phyloP scores from a whole-genome alignment of 2,329 filamentous ascomycete genomes.

The Ceratocystis diversiconidia region DNA sequence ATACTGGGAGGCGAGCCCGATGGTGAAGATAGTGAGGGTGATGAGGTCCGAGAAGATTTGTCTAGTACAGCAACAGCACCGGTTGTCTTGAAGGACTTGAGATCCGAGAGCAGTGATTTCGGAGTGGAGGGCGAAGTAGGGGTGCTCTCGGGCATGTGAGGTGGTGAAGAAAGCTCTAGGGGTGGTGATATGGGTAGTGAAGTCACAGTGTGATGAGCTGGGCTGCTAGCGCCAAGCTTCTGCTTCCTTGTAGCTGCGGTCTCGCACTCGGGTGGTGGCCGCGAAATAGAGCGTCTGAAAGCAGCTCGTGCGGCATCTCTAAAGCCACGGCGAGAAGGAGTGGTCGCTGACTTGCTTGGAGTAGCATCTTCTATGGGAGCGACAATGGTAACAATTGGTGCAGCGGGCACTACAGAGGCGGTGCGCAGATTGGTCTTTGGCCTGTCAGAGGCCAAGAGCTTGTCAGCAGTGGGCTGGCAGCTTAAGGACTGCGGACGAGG shows the following conservation, averaged over 20 bases:
- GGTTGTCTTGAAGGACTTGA: slow-evolving; percentile 1
- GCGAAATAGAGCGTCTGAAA: slow-evolving; percentile 12
- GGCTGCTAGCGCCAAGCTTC: slow-evolving; percentile 3
- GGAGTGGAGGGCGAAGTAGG: background rate
- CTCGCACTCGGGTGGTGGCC: slow-evolving; percentile 9
- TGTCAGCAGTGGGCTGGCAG: background rate
- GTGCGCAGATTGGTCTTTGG: background rate
- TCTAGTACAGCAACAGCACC: background rate
- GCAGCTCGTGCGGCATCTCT: slow-evolving; percentile 15
- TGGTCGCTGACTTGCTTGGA: background rate
- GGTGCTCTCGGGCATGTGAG: background rate
- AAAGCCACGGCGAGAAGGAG: slow-evolving; percentile 8
- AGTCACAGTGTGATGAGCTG: slow-evolving; percentile 12
- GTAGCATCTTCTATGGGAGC: background rate
- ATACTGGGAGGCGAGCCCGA: background rate
- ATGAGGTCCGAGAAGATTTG: background rate
- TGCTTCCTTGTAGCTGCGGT: background rate
- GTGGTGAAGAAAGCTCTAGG: background rate
- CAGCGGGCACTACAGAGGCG: slow-evolving; percentile 1
- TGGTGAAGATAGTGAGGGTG: background rate
- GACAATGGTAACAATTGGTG: slow-evolving; percentile 13
- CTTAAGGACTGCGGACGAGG: background rate
- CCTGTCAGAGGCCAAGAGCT: background rate
- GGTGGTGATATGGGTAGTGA: slow-evolving; percentile 4
- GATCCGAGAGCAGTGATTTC: background rate